Conservation (phyloP, 352 stramenopile genomes). For the Globisporangium spiculum region DNA sequence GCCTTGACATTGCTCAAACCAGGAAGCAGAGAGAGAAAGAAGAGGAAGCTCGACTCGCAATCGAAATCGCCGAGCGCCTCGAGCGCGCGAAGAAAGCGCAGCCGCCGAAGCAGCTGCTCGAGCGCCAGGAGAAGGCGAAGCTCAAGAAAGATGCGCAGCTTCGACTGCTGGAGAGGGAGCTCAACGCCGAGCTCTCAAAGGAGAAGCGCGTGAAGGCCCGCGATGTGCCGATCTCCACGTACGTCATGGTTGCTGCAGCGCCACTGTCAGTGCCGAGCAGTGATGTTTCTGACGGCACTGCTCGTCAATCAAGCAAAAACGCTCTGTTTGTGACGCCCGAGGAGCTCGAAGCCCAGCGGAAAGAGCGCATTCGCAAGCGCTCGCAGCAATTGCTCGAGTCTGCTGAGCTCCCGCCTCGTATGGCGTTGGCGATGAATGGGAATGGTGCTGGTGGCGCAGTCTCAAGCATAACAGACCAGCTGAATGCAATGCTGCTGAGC, state of each 20-base stretch:
- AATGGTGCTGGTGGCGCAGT: not conserved
- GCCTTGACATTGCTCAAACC: not conserved
- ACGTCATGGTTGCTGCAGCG: slow-evolving; percentile 18
- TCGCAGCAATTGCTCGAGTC: slow-evolving; percentile 41
- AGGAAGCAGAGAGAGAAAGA: slow-evolving; percentile 47
- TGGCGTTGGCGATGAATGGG: slow-evolving; percentile 27
- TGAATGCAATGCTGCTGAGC: not conserved
- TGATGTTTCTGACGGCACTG: slow-evolving; percentile 13
- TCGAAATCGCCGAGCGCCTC: slow-evolving; percentile 30
- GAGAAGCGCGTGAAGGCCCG: slow-evolving; percentile 44
- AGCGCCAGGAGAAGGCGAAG: slow-evolving; percentile 42
- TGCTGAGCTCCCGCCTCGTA: slow-evolving; percentile 45
- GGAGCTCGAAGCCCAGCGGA: slow-evolving; percentile 36
- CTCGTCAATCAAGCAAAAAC: not conserved
- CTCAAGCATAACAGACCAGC: slow-evolving; percentile 10
- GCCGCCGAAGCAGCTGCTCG: slow-evolving; percentile 49
- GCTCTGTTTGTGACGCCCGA: slow-evolving; percentile 10
- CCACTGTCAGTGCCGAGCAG: not conserved
- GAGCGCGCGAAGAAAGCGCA: slow-evolving; percentile 41
- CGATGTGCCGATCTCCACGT: slow-evolving; percentile 52
- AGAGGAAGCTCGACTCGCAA: slow-evolving; percentile 28
- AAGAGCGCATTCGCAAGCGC: slow-evolving; percentile 50
- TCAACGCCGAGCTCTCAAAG: slow-evolving; percentile 31
- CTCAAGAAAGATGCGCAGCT: slow-evolving; percentile 43
- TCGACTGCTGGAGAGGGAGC: slow-evolving; percentile 30